These are phyloP conservation scores for Phytopythium ostracodes DNA, from an alignment of 352 stramenopile species.

Conservation along the genomic window DNA sequence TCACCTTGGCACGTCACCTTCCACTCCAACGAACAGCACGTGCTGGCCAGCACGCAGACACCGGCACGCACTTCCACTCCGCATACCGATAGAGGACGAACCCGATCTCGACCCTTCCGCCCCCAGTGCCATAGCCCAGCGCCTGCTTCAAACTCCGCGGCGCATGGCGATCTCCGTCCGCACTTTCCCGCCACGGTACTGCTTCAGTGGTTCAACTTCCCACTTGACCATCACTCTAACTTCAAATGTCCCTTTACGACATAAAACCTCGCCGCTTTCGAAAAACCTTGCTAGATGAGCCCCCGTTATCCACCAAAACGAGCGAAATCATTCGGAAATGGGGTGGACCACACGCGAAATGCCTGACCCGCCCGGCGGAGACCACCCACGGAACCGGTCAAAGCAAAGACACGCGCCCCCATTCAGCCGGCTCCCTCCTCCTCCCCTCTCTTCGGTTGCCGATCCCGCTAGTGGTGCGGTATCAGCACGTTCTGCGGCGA, in stretches of 20 bases:
- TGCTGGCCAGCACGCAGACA: no score
- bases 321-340: not conserved
- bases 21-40: no score
- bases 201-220: not conserved
- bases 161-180: not conserved
- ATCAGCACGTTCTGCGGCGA: not conserved
- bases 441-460: no score
- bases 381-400: slow-evolving; percentile 5
- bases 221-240: not conserved
- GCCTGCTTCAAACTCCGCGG: no score
- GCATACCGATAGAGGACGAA: no score
- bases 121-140: no score
- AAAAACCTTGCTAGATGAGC: not conserved
- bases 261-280: not conserved
- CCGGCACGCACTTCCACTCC: no score
- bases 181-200: not conserved
- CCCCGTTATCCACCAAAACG: slow-evolving; percentile 6
- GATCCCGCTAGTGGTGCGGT: not conserved
- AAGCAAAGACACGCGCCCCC: slow-evolving; percentile 9
- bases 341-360: slow-evolving; percentile 2
- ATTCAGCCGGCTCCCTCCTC: not conserved
- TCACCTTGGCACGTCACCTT: no score
- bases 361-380: not conserved
- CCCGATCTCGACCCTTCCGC: no score
- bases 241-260: slow-evolving; percentile 4